Conservation (phyloP, 1,139 yeast genomes). For the Spathaspora jeffriesii region DNA sequence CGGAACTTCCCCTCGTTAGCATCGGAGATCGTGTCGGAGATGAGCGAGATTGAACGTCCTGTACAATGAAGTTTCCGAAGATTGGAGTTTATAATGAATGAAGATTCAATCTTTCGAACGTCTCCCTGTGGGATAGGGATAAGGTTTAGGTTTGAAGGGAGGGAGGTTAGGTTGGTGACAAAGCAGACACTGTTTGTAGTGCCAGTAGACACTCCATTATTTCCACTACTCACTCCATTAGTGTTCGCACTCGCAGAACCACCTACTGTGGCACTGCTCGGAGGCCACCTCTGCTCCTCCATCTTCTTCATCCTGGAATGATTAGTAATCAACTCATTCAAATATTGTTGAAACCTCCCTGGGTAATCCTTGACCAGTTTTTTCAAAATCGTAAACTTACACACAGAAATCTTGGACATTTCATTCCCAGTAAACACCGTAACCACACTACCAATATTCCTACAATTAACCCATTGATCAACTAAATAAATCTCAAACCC, state of each 20-base stretch:
- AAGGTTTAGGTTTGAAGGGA: slow-evolving; percentile 75
- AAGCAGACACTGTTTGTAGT: slow-evolving; percentile 48
- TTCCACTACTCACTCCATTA: background rate
- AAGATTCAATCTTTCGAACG: slow-evolving; percentile 49
- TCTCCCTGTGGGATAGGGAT: slow-evolving; percentile 72
- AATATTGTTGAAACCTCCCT: slow-evolving; percentile 52
- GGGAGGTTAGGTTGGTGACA: slow-evolving; percentile 77
- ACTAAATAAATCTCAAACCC: slow-evolving; percentile 91
- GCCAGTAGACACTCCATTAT: slow-evolving; percentile 2
- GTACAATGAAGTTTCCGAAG: slow-evolving; percentile 78
- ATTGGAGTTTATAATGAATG: slow-evolving; percentile 73
- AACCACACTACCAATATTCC: slow-evolving; percentile 67
- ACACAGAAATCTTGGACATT: slow-evolving; percentile 60
- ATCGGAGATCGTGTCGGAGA: slow-evolving; percentile 64
- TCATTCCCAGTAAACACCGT: slow-evolving; percentile 85
- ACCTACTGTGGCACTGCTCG: background rate
- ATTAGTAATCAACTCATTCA: slow-evolving; percentile 63
- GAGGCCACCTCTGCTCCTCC: too few species aligned
- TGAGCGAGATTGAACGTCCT: slow-evolving; percentile 76
- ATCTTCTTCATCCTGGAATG: slow-evolving; percentile 50
- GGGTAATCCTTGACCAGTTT: slow-evolving; percentile 62
- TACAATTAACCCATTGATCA: slow-evolving; percentile 88
- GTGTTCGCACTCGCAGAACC: background rate
- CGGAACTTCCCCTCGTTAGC: slow-evolving; percentile 84
- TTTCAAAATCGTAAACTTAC: slow-evolving; percentile 59